These are phyloP conservation scores for Nicotiana tabacum DNA, from an alignment of 257 asterid genomes.

Conservation along the genomic window DNA sequence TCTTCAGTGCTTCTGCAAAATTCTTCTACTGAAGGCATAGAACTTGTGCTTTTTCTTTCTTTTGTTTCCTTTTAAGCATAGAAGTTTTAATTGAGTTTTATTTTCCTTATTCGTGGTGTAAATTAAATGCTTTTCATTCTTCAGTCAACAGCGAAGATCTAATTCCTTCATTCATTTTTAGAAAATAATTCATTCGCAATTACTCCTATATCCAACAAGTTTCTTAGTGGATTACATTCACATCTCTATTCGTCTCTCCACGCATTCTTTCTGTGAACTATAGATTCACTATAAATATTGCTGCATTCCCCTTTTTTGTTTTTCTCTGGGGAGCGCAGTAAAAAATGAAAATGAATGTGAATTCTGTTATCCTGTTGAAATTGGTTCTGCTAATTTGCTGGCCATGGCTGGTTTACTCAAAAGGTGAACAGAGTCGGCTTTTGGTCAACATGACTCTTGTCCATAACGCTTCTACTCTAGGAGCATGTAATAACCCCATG, in stretches of 20 bases:
- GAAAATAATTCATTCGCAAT: not conserved
- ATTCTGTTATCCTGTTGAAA: conserved; percentile 14
- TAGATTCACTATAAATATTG: not conserved
- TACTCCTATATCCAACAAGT: not conserved
- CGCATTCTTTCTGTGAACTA: not conserved
- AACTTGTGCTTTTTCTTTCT: no score
- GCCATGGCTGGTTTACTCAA: conserved; percentile 29
- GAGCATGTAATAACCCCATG: conserved; percentile 40
- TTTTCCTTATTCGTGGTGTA: not conserved
- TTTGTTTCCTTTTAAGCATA: no score
- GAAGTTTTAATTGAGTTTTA: not conserved
- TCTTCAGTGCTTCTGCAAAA: not conserved
- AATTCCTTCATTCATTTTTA: not conserved
- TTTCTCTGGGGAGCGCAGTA: not conserved
- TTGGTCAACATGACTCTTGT: conserved; percentile 61
- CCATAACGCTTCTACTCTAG: conserved; percentile 45
- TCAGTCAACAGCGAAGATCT: not conserved
- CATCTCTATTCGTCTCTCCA: not conserved
- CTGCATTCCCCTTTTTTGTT: not conserved
- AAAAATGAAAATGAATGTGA: conserved; percentile 24
- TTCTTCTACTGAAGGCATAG: no score
- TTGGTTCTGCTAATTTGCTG: conserved; percentile 37
- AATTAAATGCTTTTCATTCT: not conserved
- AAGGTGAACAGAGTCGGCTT: conserved; percentile 23
- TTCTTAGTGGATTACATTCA: not conserved